Evolutionary conservation across 1,139 yeast genomes (phyloP).

Genomic region (Saccharomyces hybrid): DNA sequence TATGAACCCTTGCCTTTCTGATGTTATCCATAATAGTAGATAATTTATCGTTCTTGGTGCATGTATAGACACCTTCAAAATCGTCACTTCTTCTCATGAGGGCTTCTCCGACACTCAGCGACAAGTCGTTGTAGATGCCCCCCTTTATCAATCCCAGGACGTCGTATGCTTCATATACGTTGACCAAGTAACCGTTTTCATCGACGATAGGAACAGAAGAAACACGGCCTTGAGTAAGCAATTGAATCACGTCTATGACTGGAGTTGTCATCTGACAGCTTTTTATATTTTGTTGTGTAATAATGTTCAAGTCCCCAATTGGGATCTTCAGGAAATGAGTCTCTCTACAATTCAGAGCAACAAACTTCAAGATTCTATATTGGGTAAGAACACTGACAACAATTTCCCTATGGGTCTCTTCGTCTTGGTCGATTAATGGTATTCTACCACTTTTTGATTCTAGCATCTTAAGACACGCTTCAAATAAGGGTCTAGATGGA

Average conservation of each 20-base stretch:
- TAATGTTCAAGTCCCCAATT: slow-evolving; percentile 59
- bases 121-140: slow-evolving; percentile 85
- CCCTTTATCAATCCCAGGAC: slow-evolving; percentile 89
- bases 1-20: slow-evolving; percentile 80
- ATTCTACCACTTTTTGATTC: slow-evolving; percentile 86
- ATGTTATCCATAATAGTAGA: slow-evolving; percentile 92
- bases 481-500: slow-evolving; percentile 84
- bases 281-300: slow-evolving; percentile 52
- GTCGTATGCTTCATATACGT: slow-evolving; percentile 95
- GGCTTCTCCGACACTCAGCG: slow-evolving; percentile 93
- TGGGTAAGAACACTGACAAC: slow-evolving; percentile 94
- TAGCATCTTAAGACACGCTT: slow-evolving; percentile 90
- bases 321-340: slow-evolving; percentile 79
- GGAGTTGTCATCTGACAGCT: slow-evolving; percentile 90
- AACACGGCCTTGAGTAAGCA: slow-evolving; percentile 69
- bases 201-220: slow-evolving; percentile 92
- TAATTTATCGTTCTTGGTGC: slow-evolving; percentile 79
- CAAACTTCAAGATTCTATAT: slow-evolving; percentile 90
- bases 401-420: slow-evolving; percentile 84
- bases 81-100: slow-evolving; percentile 90
- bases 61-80: slow-evolving; percentile 96
- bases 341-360: slow-evolving; percentile 92
- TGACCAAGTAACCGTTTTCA: slow-evolving; percentile 61
- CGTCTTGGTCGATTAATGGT: slow-evolving; percentile 90
- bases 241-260: slow-evolving; percentile 85